Percentiles rank a stretch among this genome's conserved stretches.
Evolutionary conservation across 495 filamentous ascomycete genomes (phyloP).

Genomic region (Aspergillus incahuasiensis): DNA sequence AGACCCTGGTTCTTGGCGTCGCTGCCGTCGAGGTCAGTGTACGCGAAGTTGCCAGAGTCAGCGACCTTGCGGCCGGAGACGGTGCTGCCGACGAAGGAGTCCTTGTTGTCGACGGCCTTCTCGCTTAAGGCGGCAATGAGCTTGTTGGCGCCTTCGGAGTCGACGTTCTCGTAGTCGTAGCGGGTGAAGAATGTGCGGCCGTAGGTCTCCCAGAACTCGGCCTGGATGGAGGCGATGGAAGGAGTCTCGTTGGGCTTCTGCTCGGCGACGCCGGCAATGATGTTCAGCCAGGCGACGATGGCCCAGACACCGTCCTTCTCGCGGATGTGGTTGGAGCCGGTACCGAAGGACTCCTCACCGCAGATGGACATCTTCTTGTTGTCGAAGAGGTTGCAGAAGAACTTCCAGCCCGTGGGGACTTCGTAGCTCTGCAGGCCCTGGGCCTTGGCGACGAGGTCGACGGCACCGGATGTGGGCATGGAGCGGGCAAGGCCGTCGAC

Average conservation of each 20-base stretch:
- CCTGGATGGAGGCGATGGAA: slow-evolving; percentile 90
- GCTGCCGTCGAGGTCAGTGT: slow-evolving; percentile 94
- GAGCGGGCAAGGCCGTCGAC: slow-evolving; percentile 91
- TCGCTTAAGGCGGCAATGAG: slow-evolving; percentile 71
- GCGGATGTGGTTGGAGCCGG: slow-evolving; percentile 97
- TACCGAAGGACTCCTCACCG: slow-evolving; percentile 96
- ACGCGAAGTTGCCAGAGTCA: slow-evolving; percentile 92
- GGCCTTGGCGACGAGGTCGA: slow-evolving; percentile 91
- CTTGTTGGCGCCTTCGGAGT: slow-evolving; percentile 83
- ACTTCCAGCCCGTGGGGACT: slow-evolving; percentile 98
- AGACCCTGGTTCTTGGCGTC: slow-evolving; percentile 95
- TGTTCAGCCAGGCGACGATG: slow-evolving; percentile 95
- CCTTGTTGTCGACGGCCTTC: slow-evolving; percentile 58
- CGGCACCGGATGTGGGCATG: slow-evolving; percentile 94
- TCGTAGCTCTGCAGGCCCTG: slow-evolving; percentile 92
- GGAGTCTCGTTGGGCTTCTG: slow-evolving; percentile 67
- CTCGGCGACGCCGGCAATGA: slow-evolving; percentile 91
- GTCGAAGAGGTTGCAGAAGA: slow-evolving; percentile 98
- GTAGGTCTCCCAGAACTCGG: slow-evolving; percentile 95
- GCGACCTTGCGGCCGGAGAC: slow-evolving; percentile 76
- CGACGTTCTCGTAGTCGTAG: slow-evolving; percentile 95
- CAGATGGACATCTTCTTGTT: slow-evolving; percentile 97
- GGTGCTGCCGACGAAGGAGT: slow-evolving; percentile 75
- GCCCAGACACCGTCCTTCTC: slow-evolving; percentile 99
- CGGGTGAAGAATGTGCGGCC: slow-evolving; percentile 98